Percentiles rank a stretch among this genome's conserved stretches.
Conservation (phyloP, 176 grass and related monocot species). For the Triticum timopheevii region DNA sequence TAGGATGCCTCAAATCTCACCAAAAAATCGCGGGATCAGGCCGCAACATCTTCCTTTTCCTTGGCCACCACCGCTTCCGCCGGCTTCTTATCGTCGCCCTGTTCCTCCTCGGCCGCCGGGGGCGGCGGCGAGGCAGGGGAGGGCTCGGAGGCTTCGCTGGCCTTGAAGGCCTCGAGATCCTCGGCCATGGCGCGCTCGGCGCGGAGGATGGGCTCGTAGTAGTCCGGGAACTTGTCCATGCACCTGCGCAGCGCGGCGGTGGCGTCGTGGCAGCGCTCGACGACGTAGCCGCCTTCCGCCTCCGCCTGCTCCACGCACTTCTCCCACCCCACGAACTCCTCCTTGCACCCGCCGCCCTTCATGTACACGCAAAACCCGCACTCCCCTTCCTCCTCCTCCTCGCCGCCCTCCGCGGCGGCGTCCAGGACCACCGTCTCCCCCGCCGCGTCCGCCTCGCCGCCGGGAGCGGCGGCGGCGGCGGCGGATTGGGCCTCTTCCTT, state of each 20-base stretch:
- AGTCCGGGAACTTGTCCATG: slow-evolving; percentile 74
- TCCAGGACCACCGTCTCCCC: slow-evolving; percentile 34
- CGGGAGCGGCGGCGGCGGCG: neutral
- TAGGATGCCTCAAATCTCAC: slow-evolving; percentile 28
- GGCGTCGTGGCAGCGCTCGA: slow-evolving; percentile 61
- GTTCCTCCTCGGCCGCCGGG: neutral
- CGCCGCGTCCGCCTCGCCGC: neutral
- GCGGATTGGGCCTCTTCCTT: slow-evolving; percentile 20
- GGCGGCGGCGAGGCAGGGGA: neutral
- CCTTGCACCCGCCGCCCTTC: slow-evolving; percentile 97
- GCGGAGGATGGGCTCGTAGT: slow-evolving; percentile 76
- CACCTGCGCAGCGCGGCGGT: slow-evolving; percentile 67
- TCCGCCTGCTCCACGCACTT: slow-evolving; percentile 79
- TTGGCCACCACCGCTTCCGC: neutral
- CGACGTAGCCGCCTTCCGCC: slow-evolving; percentile 48
- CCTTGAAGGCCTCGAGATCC: slow-evolving; percentile 37
- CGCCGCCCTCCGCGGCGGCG: neutral
- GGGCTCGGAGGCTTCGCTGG: neutral
- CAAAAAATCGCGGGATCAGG: slow-evolving; percentile 17
- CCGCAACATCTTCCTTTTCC: slow-evolving; percentile 4
- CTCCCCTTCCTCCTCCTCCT: slow-evolving; percentile 63
- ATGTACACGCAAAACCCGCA: slow-evolving; percentile 93
- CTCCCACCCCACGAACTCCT: slow-evolving; percentile 84
- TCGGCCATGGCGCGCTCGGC: slow-evolving; percentile 59
- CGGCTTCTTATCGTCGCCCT: neutral